phyloP scores from a whole-genome alignment of 345 rosid genomes.

The Garcia nutans region DNA sequence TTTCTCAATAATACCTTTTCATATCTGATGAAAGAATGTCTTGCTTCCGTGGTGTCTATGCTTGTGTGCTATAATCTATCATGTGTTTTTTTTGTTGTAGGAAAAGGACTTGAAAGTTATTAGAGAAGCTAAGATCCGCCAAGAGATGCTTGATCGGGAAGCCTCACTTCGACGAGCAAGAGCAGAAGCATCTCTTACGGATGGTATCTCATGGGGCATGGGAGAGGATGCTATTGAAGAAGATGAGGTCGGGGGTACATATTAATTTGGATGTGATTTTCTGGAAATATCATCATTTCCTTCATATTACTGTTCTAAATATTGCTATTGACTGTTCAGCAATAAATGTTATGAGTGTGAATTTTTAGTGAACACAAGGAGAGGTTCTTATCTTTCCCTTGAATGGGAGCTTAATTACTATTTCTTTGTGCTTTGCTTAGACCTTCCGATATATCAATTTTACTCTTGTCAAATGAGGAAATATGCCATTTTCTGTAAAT shows the following conservation, averaged over 20 bases:
- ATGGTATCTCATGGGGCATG: constrained; percentile 99
- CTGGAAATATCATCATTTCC: background rate
- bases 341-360: background rate
- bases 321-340: background rate
- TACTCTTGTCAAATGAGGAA: background rate
- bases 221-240: constrained; percentile 98
- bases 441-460: background rate
- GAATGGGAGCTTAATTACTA: background rate
- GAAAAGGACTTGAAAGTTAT: constrained; percentile 59
- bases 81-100: constrained; percentile 32
- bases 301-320: background rate
- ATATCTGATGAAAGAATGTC: background rate
- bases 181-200: constrained; percentile 69
- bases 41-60: background rate
- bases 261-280: constrained; percentile 4
- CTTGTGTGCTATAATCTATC: constrained; percentile 13
- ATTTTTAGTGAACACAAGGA: background rate
- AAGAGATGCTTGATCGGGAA: constrained; percentile 65
- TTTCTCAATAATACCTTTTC: too few species aligned
- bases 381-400: background rate
- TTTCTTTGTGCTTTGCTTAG: too few species aligned
- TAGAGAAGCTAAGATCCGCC: constrained; percentile 57
- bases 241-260: constrained; percentile 60
- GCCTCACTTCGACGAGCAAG: constrained; percentile 87
- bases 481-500: constrained; percentile 3